Conservation (phyloP, 2,329 filamentous ascomycete species). For the Sporothrix phasma region DNA sequence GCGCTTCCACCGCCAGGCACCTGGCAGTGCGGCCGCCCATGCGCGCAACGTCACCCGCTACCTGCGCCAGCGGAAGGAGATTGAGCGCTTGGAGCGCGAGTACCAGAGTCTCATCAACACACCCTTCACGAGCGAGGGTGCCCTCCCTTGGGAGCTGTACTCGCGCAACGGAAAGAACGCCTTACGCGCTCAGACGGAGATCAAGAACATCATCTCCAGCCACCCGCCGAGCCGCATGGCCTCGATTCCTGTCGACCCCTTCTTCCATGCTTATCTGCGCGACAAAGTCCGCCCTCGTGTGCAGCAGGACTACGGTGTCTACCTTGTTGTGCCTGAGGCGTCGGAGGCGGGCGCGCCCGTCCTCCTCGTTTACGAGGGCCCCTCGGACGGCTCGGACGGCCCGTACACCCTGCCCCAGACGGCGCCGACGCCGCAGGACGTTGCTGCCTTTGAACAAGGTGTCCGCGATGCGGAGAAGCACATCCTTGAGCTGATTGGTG, state of each 20-base stretch:
- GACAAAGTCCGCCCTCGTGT: constrained; percentile 54
- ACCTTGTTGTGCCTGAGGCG: constrained; percentile 59
- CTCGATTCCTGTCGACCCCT: constrained; percentile 60
- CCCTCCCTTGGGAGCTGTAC: constrained; percentile 79
- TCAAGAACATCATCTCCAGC: constrained; percentile 61
- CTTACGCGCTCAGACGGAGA: constrained; percentile 63
- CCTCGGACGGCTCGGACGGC: constrained; percentile 31
- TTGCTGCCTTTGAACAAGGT: constrained; percentile 43
- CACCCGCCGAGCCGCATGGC: constrained; percentile 65
- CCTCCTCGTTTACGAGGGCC: constrained; percentile 65
- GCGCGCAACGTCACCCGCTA: constrained; percentile 83
- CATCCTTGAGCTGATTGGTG: constrained; percentile 46
- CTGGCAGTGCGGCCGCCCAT: constrained; percentile 63
- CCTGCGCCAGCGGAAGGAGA: constrained; percentile 68
- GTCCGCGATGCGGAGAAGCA: constrained; percentile 47
- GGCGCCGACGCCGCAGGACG: constrained; percentile 41
- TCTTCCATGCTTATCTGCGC: constrained; percentile 66
- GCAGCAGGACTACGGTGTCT: constrained; percentile 60
- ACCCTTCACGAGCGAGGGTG: constrained; percentile 57
- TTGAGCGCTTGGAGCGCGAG: constrained; percentile 68
- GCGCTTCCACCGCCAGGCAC: constrained; percentile 64
- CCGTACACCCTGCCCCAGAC: constrained; percentile 43
- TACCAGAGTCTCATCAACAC: constrained; percentile 85
- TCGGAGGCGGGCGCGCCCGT: constrained; percentile 50
- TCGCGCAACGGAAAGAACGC: constrained; percentile 76